Base-by-base conservation (phyloP, 257 asterid genomes). In the Craterostigma plantagineum region DNA sequence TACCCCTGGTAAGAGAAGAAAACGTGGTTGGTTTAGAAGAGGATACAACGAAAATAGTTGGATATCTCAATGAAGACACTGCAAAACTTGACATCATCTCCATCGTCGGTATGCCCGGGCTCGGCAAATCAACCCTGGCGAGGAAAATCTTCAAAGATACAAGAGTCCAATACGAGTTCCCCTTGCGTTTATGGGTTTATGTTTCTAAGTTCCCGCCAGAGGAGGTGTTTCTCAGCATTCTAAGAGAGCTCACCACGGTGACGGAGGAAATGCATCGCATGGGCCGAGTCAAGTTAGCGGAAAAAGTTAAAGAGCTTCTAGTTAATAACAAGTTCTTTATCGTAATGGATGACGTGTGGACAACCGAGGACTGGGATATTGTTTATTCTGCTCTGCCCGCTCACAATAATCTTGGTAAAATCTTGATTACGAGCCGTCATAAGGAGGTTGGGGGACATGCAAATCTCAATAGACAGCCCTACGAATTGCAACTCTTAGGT, bases 401-500 rank as follows among this genome's bases (percentile, higher is more conserved):
- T 6, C 17, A 15, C 17, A 23, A 33, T 15, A 0, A 11, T 8
- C 10, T 12, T 9, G 51, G 51, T 33, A 46, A 46, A 33, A 7
- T 46, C 23, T 12, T 46, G 40, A 34, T 46, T 13, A 46, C 51
- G 7, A 46, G 51, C 18, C 51, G 51, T n/a, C 0, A 33, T 13
- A 23, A 17, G 1, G 11, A n/a, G 35, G 51, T 46, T 16, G 51
- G 40, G 33, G 2, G 8, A 13, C 10, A 30, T 46, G 51, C 51
- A 5, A 46, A 46, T 46, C 14, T 11, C 7, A 16, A 4, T 33
- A 35, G 43, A 16, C 30, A 2, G 5, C 70, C 68, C 14, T 73
- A 61, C 48, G 27, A 15, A 18, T 70, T 14, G 50, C 68, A 7
- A 63, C 67, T 35, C 38, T 72, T 4, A 48, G 9, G 0, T 34